Conservation (phyloP, 1,284 basidiomycete genomes). For the Trichosporon faecale region DNA sequence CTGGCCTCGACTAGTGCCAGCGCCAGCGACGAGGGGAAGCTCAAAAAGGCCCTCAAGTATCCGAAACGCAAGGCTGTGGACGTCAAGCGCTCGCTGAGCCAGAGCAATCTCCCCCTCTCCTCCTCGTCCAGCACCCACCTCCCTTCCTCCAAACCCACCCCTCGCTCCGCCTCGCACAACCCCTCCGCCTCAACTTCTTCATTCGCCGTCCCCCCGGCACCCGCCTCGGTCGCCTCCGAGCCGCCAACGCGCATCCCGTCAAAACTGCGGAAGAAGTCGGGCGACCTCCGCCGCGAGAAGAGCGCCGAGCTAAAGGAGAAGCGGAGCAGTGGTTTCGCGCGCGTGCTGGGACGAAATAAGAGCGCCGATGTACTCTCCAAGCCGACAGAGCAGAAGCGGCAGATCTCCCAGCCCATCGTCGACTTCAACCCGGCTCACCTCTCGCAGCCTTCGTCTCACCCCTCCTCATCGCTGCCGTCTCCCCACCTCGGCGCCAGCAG, state of each 20-base stretch:
- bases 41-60: not conserved
- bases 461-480: not conserved
- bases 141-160: not conserved
- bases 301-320: not conserved
- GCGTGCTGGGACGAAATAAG: not conserved
- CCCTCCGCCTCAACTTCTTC: not conserved
- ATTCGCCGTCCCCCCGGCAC: not conserved
- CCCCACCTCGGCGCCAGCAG: not conserved
- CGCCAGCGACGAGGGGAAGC: not conserved
- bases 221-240: not conserved
- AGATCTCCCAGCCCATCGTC: not conserved
- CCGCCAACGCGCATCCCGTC: not conserved
- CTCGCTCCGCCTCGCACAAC: not conserved
- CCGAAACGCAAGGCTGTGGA: not conserved
- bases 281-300: not conserved
- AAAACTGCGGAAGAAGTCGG: not conserved
- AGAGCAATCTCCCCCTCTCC: not conserved
- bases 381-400: not conserved
- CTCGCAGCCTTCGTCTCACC: not conserved
- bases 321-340: not conserved
- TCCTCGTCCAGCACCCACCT: not conserved
- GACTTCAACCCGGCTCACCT: not conserved
- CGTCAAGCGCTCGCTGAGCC: conserved; percentile 7
- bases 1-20: not conserved
- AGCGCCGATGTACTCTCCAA: not conserved